Conservation (phyloP, 495 filamentous ascomycete species). For the Neurospora cerealis region DNA sequence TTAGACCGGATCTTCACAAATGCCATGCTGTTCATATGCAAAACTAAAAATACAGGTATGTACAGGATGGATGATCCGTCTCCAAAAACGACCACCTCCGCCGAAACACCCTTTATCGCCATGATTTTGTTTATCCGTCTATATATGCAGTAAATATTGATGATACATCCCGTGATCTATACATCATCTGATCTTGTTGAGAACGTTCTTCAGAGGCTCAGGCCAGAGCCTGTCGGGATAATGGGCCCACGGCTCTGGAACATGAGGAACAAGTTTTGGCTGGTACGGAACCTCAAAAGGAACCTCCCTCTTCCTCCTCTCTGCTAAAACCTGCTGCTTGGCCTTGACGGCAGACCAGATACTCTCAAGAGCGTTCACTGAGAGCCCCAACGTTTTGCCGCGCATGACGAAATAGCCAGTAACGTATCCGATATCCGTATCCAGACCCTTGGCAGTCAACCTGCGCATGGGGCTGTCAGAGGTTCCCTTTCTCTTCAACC, state of each 20-base stretch:
- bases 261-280: background rate
- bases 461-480: conserved; percentile 57
- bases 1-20: background rate
- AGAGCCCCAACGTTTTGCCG: conserved; percentile 56
- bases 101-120: background rate
- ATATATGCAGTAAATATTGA: background rate
- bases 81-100: background rate
- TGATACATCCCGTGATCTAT: background rate
- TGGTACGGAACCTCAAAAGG: conserved; percentile 11
- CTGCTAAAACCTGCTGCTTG: conserved; percentile 10
- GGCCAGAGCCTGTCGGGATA: background rate
- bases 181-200: background rate
- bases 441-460: conserved; percentile 40
- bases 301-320: conserved; percentile 12
- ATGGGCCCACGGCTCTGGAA: background rate
- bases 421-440: conserved; percentile 67
- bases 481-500: conserved; percentile 33
- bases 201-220: background rate
- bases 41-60: background rate
- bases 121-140: background rate
- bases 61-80: background rate
- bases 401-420: conserved; percentile 74
- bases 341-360: conserved; percentile 26
- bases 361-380: conserved; percentile 49
- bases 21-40: background rate